phyloP scores from a whole-genome alignment of 345 rosid species.

The Viola odorata region DNA sequence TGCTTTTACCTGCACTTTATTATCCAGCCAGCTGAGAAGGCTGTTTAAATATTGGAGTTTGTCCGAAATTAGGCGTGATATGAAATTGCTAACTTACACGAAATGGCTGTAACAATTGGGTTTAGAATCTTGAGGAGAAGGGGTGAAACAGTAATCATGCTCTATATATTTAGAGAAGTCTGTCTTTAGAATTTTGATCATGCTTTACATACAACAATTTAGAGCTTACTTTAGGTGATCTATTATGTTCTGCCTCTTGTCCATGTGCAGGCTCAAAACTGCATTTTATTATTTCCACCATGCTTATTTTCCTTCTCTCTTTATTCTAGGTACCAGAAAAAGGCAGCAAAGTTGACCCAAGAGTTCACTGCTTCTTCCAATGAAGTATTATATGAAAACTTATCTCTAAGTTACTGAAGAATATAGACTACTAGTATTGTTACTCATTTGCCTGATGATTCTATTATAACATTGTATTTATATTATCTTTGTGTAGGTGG shows the following conservation, averaged over 20 bases:
- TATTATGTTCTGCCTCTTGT: slow-evolving; percentile 4
- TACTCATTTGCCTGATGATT: background rate
- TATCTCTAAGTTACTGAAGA: slow-evolving; percentile 16
- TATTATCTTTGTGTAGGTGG: slow-evolving; percentile 46
- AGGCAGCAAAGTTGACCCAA: slow-evolving; percentile 78
- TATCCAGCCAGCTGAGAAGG: too few species aligned
- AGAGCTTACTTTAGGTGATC: background rate
- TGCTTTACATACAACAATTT: background rate
- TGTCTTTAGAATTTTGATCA: too few species aligned
- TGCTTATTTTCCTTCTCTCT: slow-evolving; percentile 13
- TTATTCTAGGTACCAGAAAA: slow-evolving; percentile 87
- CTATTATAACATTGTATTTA: background rate
- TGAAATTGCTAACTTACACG: slow-evolving; percentile 1
- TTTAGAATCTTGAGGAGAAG: background rate
- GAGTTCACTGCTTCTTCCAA: slow-evolving; percentile 92
- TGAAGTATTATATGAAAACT: slow-evolving; percentile 44
- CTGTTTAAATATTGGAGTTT: slow-evolving; percentile 4
- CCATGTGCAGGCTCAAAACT: background rate
- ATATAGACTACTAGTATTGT: slow-evolving; percentile 4
- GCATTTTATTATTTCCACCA: slow-evolving; percentile 5
- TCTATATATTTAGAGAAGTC: too few species aligned
- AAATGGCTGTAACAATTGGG: slow-evolving; percentile 1
- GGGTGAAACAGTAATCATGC: background rate
- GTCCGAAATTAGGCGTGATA: slow-evolving; percentile 1
- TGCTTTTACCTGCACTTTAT: background rate